Percentiles rank a stretch among this genome's conserved stretches.
These are phyloP conservation scores for Lachancea nothofagi DNA, from an alignment of 805 yeast species.

Conservation along the genomic window DNA sequence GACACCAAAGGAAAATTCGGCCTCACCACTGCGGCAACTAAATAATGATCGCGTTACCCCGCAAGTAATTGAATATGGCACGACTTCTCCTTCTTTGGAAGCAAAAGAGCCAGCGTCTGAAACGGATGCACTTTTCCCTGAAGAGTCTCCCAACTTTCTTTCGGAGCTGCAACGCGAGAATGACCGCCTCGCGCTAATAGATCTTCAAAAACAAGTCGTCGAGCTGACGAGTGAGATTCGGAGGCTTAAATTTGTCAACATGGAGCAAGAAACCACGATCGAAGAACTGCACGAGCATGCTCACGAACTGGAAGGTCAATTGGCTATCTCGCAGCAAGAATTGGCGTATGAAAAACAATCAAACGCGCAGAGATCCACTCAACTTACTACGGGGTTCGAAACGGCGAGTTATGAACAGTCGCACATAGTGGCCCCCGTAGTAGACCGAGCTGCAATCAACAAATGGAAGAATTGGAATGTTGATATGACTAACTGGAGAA, in stretches of 20 bases:
- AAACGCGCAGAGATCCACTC: conserved; percentile 2
- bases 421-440: not conserved
- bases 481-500: conserved; percentile 81
- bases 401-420: too few species aligned
- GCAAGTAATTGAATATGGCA: too few species aligned
- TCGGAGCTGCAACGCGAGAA: conserved; percentile 29
- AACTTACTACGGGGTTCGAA: too few species aligned
- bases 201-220: conserved; percentile 37
- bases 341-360: conserved; percentile 16
- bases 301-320: conserved; percentile 29
- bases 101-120: conserved; percentile 2
- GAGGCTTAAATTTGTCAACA: conserved; percentile 30
- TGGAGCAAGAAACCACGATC: conserved; percentile 32
- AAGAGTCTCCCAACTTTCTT: conserved; percentile 26
- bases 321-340: conserved; percentile 18
- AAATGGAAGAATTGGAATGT: conserved; percentile 83
- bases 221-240: conserved; percentile 32
- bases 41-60: too few species aligned
- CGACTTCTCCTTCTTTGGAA: not conserved
- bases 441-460: conserved; percentile 50
- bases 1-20: too few species aligned
- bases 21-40: too few species aligned
- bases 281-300: conserved; percentile 36
- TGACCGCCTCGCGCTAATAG: conserved; percentile 32
- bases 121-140: conserved; percentile 2